Base-by-base conservation (phyloP, 2,329 filamentous ascomycete genomes). In the Mycosphaerella sp. region DNA sequence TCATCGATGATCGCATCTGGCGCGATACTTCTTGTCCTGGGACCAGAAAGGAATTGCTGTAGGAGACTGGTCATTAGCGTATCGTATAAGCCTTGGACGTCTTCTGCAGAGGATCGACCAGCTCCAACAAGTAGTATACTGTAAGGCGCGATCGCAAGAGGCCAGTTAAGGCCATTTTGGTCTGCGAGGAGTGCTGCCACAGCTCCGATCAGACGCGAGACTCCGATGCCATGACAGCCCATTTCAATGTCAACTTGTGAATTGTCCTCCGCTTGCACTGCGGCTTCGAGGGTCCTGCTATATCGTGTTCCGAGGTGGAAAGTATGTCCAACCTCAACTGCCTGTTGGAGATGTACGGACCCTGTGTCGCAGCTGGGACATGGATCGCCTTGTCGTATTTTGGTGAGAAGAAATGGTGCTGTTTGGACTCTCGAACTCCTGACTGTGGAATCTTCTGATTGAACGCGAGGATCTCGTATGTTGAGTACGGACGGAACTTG, bases 151-250 rank as follows among this genome's bases (percentile, higher is more conserved):
- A 97, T 90, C 8, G 76, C 83, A 5, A 84, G 78, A 0, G 93
- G 93, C 93, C 93, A 98, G 64, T 89, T 89, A 6, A 97, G 77
- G 0, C 90, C 93, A 65, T 75, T 80, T 2, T 78, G 67, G 61
- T 95, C 89, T 0, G 83, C 78, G 8, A 89, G 76, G 39, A 85
- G 80, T 59, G 92, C 85, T 1, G 91, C 91, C 0, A 93, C 82
- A 1, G 93, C 89, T 7, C 86, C 90, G 57, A 98, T 85, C 63
- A 98, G 84, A 43, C 93, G 85, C 4, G 90, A 95, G 14, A 98
- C 83, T 1, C 93, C 93, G 57, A 98, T 95, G 0, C 93, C 93
- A 67, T 96, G 89, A 69, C 93, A 98, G 52, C 93, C 93, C 93
- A 98, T 98, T 60, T 95, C 83, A 65, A 95, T 79, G 0, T 83